Evolutionary conservation across 208 protist species (phyloP).

Genomic region (Novymonas esmeraldas): DNA sequence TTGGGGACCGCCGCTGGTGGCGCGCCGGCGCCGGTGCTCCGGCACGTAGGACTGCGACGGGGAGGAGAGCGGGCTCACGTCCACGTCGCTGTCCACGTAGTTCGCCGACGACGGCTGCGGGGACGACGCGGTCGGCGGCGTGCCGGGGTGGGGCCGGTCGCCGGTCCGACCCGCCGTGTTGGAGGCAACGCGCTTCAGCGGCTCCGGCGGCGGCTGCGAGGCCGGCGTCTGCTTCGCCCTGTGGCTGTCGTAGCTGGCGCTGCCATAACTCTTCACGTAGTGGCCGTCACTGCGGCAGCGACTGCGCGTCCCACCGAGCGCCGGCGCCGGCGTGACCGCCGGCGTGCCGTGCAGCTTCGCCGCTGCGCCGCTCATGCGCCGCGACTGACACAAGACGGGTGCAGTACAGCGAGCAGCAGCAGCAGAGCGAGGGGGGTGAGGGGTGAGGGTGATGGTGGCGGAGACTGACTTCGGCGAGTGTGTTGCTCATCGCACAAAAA

Average conservation of each 20-base stretch:
- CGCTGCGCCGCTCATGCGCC: conserved; percentile 3
- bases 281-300: conserved; percentile 20
- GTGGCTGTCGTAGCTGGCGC: conserved; percentile 19
- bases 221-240: conserved; percentile 10
- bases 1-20: no score
- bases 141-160: no score
- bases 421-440: background rate
- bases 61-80: conserved; percentile 22
- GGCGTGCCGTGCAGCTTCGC: background rate
- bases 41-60: conserved; percentile 26
- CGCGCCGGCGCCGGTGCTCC: conserved; percentile 1
- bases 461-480: no score
- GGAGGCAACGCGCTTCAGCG: conserved; percentile 9
- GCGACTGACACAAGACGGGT: background rate
- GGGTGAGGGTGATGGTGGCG: no score
- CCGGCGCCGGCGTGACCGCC: conserved; percentile 21
- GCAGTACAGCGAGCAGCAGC: background rate
- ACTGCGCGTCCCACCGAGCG: conserved; percentile 8
- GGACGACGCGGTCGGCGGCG: no score
- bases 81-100: conserved; percentile 4
- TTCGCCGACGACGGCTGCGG: background rate
- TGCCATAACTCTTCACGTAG: conserved; percentile 27
- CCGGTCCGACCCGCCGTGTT: conserved; percentile 18
- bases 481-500: no score
- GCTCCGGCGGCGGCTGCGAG: conserved; percentile 13